phyloP scores from a whole-genome alignment of 1,139 yeast genomes.

The Taphrina confusa region DNA sequence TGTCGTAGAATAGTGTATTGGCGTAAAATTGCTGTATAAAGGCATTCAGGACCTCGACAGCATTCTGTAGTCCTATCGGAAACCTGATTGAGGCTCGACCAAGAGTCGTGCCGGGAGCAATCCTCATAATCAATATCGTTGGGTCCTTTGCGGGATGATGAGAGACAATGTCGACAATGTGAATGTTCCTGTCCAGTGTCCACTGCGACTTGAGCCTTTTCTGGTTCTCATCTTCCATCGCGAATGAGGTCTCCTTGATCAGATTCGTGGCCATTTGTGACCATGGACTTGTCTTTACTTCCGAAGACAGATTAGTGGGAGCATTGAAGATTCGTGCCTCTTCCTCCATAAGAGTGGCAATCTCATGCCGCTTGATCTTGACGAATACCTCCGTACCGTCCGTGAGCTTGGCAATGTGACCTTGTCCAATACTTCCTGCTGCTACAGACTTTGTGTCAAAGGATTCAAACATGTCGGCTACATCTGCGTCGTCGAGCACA shows the following conservation, averaged over 20 bases:
- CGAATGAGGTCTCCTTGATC: constrained; percentile 14
- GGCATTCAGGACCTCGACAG: constrained; percentile 13
- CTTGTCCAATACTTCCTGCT: constrained; percentile 23
- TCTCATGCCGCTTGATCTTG: constrained; percentile 19
- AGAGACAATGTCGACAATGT: constrained; percentile 8
- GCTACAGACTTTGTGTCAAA: constrained; percentile 6
- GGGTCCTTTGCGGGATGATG: constrained; percentile 9
- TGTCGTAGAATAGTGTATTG: constrained; percentile 9
- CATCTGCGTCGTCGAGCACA: constrained; percentile 14
- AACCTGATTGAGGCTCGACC: constrained; percentile 19
- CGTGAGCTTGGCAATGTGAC: constrained; percentile 1
- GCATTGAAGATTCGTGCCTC: constrained; percentile 18
- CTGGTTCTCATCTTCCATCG: constrained; percentile 4
- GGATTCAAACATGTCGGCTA: neutral
- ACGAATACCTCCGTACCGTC: constrained; percentile 18
- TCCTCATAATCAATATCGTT: constrained; percentile 11
- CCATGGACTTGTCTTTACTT: constrained; percentile 9
- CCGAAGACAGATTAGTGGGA: neutral
- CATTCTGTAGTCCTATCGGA: constrained; percentile 15
- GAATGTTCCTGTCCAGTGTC: constrained; percentile 4
- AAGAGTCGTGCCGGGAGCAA: constrained; percentile 19
- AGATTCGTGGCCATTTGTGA: constrained; percentile 5
- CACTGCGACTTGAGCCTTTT: constrained; percentile 9
- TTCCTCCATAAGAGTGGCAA: constrained; percentile 8
- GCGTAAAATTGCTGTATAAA: constrained; percentile 9